Conservation (phyloP, 805 yeast genomes). For the Ogataea pini region DNA sequence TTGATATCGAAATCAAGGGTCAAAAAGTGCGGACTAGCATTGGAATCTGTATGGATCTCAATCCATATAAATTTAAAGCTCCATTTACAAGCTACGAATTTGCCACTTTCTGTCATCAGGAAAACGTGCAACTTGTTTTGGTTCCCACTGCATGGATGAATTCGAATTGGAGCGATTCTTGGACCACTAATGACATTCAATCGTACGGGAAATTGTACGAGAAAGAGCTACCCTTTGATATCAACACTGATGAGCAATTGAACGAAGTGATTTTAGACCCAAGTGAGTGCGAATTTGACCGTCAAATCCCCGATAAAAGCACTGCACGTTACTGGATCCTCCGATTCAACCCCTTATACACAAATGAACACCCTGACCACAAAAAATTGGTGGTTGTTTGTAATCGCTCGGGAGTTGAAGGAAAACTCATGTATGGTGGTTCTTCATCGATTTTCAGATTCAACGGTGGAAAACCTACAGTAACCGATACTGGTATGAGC, state of each 20-base stretch:
- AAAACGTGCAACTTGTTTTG: slow-evolving; percentile 55
- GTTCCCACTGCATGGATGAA: slow-evolving; percentile 88
- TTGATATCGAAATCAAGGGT: slow-evolving; percentile 42
- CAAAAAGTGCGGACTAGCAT: slow-evolving; percentile 47
- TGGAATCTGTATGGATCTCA: slow-evolving; percentile 94
- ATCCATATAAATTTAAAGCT: slow-evolving; percentile 81
- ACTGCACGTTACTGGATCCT: slow-evolving; percentile 64
- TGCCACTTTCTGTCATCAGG: slow-evolving; percentile 49
- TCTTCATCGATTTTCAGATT: slow-evolving; percentile 59
- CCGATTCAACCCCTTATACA: slow-evolving; percentile 45
- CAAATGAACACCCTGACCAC: slow-evolving; percentile 17
- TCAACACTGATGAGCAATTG: slow-evolving; percentile 16
- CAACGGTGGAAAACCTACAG: slow-evolving; percentile 37
- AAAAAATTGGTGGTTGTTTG: slow-evolving; percentile 49
- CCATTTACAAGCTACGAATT: slow-evolving; percentile 78
- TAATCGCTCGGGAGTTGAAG: slow-evolving; percentile 81
- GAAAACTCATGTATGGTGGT: slow-evolving; percentile 66
- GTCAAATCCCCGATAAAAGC: slow-evolving; percentile 24
- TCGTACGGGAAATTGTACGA: slow-evolving; percentile 22
- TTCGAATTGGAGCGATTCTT: slow-evolving; percentile 41
- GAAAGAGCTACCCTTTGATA: slow-evolving; percentile 19
- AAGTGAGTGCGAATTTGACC: slow-evolving; percentile 12
- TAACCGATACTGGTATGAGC: slow-evolving; percentile 25
- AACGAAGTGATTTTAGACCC: slow-evolving; percentile 11
- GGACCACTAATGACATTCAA: slow-evolving; percentile 21